Conservation (phyloP, 345 rosid species). For the Acer negundo region DNA sequence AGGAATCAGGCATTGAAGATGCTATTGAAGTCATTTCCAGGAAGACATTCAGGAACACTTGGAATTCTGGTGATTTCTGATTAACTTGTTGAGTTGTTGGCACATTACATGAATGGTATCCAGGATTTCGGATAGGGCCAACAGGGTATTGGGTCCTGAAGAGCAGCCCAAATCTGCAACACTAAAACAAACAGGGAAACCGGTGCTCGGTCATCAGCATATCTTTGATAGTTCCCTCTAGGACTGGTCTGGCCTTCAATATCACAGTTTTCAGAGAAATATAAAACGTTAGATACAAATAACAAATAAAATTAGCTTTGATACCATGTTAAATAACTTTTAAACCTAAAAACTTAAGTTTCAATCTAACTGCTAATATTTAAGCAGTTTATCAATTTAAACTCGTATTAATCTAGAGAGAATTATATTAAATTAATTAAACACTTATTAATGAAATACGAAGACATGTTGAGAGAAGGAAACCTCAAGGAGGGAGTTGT, state of each 20-base stretch:
- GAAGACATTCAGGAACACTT: conserved; percentile 48
- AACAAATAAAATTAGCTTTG: no score
- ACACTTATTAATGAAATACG: no score
- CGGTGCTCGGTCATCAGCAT: neutral
- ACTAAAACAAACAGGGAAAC: conserved; percentile 27
- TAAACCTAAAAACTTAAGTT: no score
- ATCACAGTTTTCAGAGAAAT: conserved; percentile 10
- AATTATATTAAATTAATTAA: no score
- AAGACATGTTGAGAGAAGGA: neutral
- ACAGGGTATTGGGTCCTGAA: conserved; percentile 47
- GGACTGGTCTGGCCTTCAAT: neutral
- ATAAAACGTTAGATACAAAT: neutral
- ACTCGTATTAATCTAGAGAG: no score
- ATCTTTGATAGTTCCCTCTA: conserved; percentile 3
- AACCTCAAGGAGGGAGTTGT: conserved; percentile 5
- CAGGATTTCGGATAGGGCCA: conserved; percentile 8
- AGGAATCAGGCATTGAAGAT: conserved; percentile 28
- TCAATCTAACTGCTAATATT: no score
- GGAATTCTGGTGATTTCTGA: conserved; percentile 27
- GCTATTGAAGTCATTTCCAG: conserved; percentile 47
- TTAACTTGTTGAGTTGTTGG: neutral
- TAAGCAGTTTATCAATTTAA: no score
- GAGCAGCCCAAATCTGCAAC: conserved; percentile 53
- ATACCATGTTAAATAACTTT: no score
- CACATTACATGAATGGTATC: conserved; percentile 19